Percentiles rank a stretch among this genome's conserved stretches.
Conservation (phyloP, 192 early-diverging fungal species). For the Mortierella hygrophila region DNA sequence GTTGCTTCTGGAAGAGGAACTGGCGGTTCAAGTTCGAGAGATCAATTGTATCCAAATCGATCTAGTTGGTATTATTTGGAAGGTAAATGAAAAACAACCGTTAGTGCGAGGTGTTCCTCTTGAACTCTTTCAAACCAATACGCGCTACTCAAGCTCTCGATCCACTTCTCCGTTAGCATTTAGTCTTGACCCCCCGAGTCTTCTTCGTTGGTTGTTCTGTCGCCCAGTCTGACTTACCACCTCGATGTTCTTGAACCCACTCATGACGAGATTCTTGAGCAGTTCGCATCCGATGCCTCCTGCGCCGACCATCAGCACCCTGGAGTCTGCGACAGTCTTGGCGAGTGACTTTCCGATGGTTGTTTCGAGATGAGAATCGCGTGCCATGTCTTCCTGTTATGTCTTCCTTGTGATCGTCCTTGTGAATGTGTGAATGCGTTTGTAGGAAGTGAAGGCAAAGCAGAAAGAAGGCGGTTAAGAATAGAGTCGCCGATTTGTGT, state of each 20-base stretch:
- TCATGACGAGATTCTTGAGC: conserved; percentile 93
- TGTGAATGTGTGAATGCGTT: not conserved
- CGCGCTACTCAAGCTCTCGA: not conserved
- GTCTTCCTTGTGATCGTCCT: not conserved
- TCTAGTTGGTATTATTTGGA: conserved; percentile 50
- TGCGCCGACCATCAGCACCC: conserved; percentile 80
- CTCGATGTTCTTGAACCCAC: conserved; percentile 86
- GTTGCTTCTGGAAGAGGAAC: conserved; percentile 96
- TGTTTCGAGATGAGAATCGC: conserved; percentile 43
- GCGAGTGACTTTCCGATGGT: conserved; percentile 43
- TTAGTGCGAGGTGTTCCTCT: not conserved
- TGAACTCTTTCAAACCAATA: not conserved
- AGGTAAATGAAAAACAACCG: not conserved
- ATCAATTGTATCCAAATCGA: conserved; percentile 99
- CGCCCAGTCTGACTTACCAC: conserved; percentile 60
- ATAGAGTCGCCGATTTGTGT: not conserved
- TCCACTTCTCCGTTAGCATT: not conserved
- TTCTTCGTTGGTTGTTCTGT: not conserved
- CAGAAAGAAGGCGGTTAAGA: not conserved
- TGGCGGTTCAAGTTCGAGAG: conserved; percentile 99
- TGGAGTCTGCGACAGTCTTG: conserved; percentile 20
- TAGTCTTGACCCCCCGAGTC: not conserved
- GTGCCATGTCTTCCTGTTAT: conserved; percentile 11
- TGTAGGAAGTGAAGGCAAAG: not conserved
- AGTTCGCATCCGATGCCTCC: conserved; percentile 99